These are phyloP conservation scores for Calonectria hongkongensis DNA, from an alignment of 2,329 filamentous ascomycete species.

Conservation along the genomic window DNA sequence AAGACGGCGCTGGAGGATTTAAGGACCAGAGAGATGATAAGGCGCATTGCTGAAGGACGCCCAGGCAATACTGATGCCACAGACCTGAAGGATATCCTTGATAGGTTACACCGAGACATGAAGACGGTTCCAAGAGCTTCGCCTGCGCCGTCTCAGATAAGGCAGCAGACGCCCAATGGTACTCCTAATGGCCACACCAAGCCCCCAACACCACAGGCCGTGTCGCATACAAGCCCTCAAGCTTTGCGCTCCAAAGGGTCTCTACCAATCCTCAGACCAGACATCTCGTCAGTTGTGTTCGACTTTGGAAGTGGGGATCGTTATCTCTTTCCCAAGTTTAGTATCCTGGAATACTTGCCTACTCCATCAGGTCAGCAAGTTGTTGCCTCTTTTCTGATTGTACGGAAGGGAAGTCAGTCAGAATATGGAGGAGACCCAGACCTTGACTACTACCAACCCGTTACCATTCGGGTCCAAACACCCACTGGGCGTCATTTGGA, in stretches of 20 bases:
- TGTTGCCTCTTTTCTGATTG: slow-evolving; percentile 85
- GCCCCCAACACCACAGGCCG: slow-evolving; percentile 41
- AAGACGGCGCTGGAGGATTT: slow-evolving; percentile 74
- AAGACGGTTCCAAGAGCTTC: slow-evolving; percentile 59
- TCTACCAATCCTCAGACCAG: slow-evolving; percentile 71
- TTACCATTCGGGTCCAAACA: slow-evolving; percentile 77
- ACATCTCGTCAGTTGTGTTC: slow-evolving; percentile 80
- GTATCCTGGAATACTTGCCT: slow-evolving; percentile 81
- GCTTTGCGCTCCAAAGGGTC: slow-evolving; percentile 77
- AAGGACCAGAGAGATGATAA: slow-evolving; percentile 69
- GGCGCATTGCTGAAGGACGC: slow-evolving; percentile 71
- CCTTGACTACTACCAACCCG: slow-evolving; percentile 85
- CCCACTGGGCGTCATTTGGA: slow-evolving; percentile 75
- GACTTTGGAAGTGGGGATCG: slow-evolving; percentile 85
- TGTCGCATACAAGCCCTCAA: slow-evolving; percentile 65
- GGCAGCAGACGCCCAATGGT: slow-evolving; percentile 57
- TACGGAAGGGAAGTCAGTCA: slow-evolving; percentile 81
- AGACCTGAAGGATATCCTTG: slow-evolving; percentile 72
- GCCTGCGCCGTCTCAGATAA: slow-evolving; percentile 54
- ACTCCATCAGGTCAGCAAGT: slow-evolving; percentile 73
- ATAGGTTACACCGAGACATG: slow-evolving; percentile 67
- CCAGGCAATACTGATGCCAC: slow-evolving; percentile 71
- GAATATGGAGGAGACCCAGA: slow-evolving; percentile 78
- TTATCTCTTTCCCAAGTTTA: slow-evolving; percentile 86
- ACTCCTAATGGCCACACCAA: slow-evolving; percentile 57